phyloP scores from a whole-genome alignment of 306 rosid genomes.

The Malus fusca region DNA sequence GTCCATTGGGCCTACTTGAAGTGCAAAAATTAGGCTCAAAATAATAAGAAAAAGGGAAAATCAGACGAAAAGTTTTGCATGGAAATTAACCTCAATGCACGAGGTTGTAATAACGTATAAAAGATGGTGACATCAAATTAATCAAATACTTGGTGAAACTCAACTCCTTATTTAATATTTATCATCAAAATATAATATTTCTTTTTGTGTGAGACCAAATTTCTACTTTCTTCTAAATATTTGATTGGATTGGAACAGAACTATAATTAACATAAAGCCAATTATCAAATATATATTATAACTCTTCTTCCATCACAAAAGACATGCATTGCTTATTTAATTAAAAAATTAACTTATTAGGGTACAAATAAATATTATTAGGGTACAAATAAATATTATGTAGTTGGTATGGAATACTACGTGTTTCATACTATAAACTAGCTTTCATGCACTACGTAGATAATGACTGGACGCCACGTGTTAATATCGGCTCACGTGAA shows the following conservation, averaged over 20 bases:
- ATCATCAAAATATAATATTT: background rate
- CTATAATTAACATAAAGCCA: background rate
- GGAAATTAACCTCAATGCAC: background rate
- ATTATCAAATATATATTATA: background rate
- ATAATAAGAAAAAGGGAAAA: no score
- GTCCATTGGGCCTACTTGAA: no score
- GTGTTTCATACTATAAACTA: background rate
- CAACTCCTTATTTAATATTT: background rate
- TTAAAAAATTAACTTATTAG: background rate
- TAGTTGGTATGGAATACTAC: background rate
- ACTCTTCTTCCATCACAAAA: background rate
- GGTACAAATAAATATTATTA: background rate
- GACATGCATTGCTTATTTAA: background rate
- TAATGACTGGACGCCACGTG: no score
- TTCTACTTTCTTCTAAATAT: background rate
- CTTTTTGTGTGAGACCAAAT: background rate
- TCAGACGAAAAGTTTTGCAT: no score
- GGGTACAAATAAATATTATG: background rate
- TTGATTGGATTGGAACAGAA: background rate
- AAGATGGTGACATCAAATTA: background rate
- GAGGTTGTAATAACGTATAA: no score
- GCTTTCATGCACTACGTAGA: rapidly evolving
- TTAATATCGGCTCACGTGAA: no score
- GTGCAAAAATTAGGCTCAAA: no score
- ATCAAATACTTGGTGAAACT: background rate